Evolutionary conservation across 2,329 filamentous ascomycete species (phyloP), one percentile per base, ranked within the genome.

Genomic region (Aureobasidium sp.): DNA sequence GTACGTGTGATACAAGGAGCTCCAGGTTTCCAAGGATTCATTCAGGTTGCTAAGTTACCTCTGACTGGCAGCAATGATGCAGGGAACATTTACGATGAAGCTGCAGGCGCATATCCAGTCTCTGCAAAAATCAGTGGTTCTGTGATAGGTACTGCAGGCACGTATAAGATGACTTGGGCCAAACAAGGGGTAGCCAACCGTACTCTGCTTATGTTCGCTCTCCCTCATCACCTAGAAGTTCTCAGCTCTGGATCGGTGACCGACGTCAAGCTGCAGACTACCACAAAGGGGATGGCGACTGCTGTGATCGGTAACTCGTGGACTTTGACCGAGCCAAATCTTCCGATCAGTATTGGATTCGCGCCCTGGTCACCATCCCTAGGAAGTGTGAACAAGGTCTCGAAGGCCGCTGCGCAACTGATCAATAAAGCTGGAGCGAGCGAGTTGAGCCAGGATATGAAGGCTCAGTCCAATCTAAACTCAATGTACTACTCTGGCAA

Each of bases 401-500:
- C 73, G 1, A 47, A 66, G 1, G 70, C 73, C n/a, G 79, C 81
- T 1, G 56, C 44, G 1, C 55, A 58, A 5, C 57, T 62, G 1
- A 80, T 83, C 59, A 72, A 77, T 1, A 74, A 83, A 7, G 86
- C 88, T 1, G 74, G 77, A n/a, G 78, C 75, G 17, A 56, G 57
- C 16, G 93, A 98, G 66, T 72, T 95, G 1, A 78, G 80, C 1
- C 84, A 93, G 68, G 78, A 90, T 64, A 88, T 96, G 68, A 68
- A 74, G n/a, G 72, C 73, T 0, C 84, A 93, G 63, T 81, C 82
- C 4, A 80, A 93, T 58, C 73, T 88, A 30, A 80, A 91, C 65
- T 95, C 89, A 32, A 90, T 95, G 82, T 97, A 97, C 69, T 96
- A 85, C 68, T 87, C 86, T 60, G 93, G 93, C 61, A 97, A 75